Evolutionary conservation across 1,284 basidiomycete species (phyloP), one percentile per base, ranked within the genome.

Genomic region (Earliella scabrosa): DNA sequence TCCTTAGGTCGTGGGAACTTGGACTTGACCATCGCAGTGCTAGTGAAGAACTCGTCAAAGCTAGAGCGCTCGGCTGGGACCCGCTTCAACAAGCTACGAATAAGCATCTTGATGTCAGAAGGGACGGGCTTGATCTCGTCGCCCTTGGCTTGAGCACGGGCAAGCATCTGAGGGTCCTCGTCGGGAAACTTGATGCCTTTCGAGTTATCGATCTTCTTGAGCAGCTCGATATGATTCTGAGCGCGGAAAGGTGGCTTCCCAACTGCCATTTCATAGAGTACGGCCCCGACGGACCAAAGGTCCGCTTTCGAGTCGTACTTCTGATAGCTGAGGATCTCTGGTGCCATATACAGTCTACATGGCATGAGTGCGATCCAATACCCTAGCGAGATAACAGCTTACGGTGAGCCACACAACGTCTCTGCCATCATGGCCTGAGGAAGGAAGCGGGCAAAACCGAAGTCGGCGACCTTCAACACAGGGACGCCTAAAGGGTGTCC

Each of bases 221-320:
- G 78, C 10, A 99, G 82, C 69, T 98, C 97, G 66, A 99, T 92
- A 70, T 98, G 96, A 69, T 98, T 99, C 70, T 88, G 86, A 0
- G 97, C 97, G 16, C 95, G 88, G 76, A 97, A 99, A 0, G 97
- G 97, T 2, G 97, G 92, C 63, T 88, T 89, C 3, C 96, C 97
- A 21, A 95, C 90, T 18, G 87, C 82, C 90, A 97, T 98, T 74
- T 99, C 97, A 73, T 90, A 99, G 1, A 98, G 77, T 3, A 99
- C 97, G 0, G 97, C 95, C 7, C 97, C 97, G 29, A 98, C 94
- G 6, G 94, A 97, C 97, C 97, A 99, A 1, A 99, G 80, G 70
- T 99, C 97, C 1, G 94, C 97, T 71, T 96, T 98, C 23, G 95
- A 95, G 71, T 98, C 95, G 73, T 99, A 98, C 73, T 97, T 97